phyloP scores from a whole-genome alignment of 2,329 filamentous ascomycete species.

The Penicillium brasilianum region DNA sequence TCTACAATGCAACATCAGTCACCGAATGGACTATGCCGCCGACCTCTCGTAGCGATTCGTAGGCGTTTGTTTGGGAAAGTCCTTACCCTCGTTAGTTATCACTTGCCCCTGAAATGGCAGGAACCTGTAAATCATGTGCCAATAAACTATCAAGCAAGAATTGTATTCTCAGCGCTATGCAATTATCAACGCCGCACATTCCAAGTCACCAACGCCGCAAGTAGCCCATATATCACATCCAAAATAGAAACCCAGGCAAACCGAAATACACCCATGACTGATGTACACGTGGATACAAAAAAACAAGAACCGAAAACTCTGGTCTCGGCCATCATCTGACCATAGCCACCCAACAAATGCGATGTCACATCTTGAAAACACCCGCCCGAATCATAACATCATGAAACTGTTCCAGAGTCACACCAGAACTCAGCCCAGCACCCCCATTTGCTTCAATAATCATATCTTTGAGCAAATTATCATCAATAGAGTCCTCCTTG shows the following conservation, averaged over 20 bases:
- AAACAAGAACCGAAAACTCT: background rate
- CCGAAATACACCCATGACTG: conserved; percentile 2
- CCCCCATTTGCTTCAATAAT: conserved; percentile 91
- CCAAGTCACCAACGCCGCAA: conserved; percentile 12
- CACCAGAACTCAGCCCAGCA: conserved; percentile 70
- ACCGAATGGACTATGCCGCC: conserved; percentile 15
- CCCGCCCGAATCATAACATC: conserved; percentile 83
- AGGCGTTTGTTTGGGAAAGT: too few species aligned
- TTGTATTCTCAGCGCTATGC: conserved; percentile 22
- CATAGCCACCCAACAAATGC: background rate
- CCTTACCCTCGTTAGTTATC: background rate
- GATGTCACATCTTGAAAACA: conserved; percentile 60
- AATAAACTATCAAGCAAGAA: background rate
- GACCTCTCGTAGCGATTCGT: background rate
- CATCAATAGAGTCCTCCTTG: conserved; percentile 76
- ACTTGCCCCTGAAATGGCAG: background rate
- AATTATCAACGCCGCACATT: conserved; percentile 8
- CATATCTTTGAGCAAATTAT: conserved; percentile 89
- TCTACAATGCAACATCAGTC: conserved; percentile 23
- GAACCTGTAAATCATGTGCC: background rate
- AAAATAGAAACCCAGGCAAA: background rate
- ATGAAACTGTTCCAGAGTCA: conserved; percentile 80
- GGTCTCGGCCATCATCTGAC: background rate
- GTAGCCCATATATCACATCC: conserved; percentile 11
- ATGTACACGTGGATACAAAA: conserved; percentile 4